Conservation (phyloP, 768 basidiomycete genomes). For the Leccinum broughii region DNA sequence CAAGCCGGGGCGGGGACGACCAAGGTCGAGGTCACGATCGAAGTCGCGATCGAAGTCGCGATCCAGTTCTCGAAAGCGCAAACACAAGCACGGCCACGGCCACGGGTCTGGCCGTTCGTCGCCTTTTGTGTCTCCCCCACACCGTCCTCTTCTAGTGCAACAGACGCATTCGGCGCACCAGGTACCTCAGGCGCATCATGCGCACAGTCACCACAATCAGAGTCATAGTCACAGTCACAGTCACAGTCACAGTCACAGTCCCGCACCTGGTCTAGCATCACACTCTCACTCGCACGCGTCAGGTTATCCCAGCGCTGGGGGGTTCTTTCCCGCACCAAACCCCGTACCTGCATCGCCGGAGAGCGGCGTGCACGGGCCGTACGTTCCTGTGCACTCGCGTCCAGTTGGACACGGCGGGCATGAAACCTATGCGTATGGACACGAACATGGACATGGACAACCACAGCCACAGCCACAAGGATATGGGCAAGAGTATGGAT, state of each 20-base stretch:
- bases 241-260: not conserved
- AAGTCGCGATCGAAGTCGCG: not conserved
- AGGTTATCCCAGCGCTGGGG: not conserved
- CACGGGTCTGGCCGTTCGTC: conserved; percentile 8
- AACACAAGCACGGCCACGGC: not conserved
- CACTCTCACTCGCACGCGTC: not conserved
- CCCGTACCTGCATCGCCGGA: not conserved
- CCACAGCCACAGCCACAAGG: not conserved
- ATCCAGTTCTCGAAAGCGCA: not conserved
- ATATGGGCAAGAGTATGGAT: not conserved
- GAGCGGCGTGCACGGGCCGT: not conserved
- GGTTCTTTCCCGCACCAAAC: not conserved
- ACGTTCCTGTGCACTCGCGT: conserved; percentile 8
- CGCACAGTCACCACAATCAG: not conserved
- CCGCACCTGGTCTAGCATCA: not conserved
- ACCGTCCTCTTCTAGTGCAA: not conserved
- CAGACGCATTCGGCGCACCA: not conserved
- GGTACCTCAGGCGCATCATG: not conserved
- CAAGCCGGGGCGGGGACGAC: not conserved
- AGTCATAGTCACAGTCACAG: not conserved
- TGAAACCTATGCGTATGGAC: not conserved
- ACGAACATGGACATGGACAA: not conserved
- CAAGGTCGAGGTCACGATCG: not conserved
- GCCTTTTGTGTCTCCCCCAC: conserved; percentile 4
- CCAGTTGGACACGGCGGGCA: conserved; percentile 3